Percentiles rank a stretch among this genome's conserved stretches.
phyloP scores from a whole-genome alignment of 306 rosid species.

The Malus fusca region DNA sequence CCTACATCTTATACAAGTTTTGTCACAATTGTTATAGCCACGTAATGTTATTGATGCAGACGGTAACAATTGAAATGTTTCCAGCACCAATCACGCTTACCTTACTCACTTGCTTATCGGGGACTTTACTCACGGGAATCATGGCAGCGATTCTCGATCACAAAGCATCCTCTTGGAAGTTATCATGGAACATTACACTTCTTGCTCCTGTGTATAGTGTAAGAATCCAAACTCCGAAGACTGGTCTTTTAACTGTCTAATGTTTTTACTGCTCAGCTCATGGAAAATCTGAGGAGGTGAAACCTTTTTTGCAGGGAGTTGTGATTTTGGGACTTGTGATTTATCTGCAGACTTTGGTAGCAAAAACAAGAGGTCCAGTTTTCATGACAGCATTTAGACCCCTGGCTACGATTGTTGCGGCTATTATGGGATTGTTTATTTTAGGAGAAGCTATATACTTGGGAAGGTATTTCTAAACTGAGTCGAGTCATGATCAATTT shows the following conservation, averaged over 20 bases:
- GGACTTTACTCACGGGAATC: conserved; percentile 14
- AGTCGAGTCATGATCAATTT: not conserved
- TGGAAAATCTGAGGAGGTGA: not conserved
- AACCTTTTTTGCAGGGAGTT: conserved; percentile 12
- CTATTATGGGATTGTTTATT: conserved; percentile 8
- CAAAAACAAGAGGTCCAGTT: conserved; percentile 18
- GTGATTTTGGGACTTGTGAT: conserved; percentile 1
- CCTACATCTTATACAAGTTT: not conserved
- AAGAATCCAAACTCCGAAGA: not conserved
- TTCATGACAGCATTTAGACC: conserved; percentile 25
- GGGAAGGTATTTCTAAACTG: conserved; percentile 9
- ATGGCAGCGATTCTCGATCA: conserved; percentile 14
- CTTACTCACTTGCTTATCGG: conserved; percentile 8
- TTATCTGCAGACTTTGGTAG: conserved; percentile 9
- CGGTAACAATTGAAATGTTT: conserved; percentile 1
- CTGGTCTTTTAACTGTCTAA: not conserved
- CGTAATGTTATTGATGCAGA: conserved; percentile 1
- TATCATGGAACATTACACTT: conserved; percentile 20
- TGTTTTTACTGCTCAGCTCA: not conserved
- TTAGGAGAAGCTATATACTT: conserved; percentile 18
- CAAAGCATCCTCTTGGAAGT: conserved; percentile 16
- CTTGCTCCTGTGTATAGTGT: conserved; percentile 16
- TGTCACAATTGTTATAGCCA: no score
- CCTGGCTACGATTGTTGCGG: not conserved
- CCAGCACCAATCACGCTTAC: conserved; percentile 24